Conservation (phyloP, 2,329 filamentous ascomycete species). For the Proliferodiscus dingleyae region DNA sequence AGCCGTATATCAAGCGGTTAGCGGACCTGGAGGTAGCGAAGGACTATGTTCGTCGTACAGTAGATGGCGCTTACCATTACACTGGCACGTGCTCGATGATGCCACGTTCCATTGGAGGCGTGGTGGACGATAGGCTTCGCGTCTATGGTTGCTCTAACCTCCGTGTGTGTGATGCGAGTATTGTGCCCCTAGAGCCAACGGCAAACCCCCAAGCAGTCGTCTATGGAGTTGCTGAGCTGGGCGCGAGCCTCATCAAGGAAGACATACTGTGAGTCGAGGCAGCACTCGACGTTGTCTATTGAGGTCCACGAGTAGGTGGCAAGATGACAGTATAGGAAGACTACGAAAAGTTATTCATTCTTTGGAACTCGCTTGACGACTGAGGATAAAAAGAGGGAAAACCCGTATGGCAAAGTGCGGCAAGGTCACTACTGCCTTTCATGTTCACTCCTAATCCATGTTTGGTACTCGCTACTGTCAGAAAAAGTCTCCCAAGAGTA, state of each 20-base stretch:
- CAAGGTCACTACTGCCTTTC: not conserved
- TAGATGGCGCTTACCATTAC: slow-evolving; percentile 16
- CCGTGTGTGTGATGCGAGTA: slow-evolving; percentile 23
- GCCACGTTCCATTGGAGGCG: slow-evolving; percentile 14
- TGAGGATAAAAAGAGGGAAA: not conserved
- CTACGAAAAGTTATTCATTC: not conserved
- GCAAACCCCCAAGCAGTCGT: slow-evolving; percentile 18
- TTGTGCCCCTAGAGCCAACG: slow-evolving; percentile 17
- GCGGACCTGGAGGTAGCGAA: not conserved
- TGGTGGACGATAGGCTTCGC: slow-evolving; percentile 19
- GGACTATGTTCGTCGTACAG: slow-evolving; percentile 12
- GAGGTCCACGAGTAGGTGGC: not conserved
- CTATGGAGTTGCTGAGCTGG: slow-evolving; percentile 24
- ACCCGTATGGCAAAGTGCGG: not conserved
- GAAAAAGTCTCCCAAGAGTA: not conserved
- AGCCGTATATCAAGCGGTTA: not conserved
- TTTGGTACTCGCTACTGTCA: not conserved
- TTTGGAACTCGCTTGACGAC: not conserved
- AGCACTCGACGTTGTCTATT: not conserved
- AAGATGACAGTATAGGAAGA: not conserved
- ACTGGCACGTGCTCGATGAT: slow-evolving; percentile 23
- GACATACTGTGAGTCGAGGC: not conserved
- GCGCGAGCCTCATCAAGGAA: slow-evolving; percentile 15
- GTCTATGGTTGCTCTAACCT: slow-evolving; percentile 19
- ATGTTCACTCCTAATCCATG: not conserved